Conservation (phyloP, 495 filamentous ascomycete species). For the Aspergillus carlsbadensis region DNA sequence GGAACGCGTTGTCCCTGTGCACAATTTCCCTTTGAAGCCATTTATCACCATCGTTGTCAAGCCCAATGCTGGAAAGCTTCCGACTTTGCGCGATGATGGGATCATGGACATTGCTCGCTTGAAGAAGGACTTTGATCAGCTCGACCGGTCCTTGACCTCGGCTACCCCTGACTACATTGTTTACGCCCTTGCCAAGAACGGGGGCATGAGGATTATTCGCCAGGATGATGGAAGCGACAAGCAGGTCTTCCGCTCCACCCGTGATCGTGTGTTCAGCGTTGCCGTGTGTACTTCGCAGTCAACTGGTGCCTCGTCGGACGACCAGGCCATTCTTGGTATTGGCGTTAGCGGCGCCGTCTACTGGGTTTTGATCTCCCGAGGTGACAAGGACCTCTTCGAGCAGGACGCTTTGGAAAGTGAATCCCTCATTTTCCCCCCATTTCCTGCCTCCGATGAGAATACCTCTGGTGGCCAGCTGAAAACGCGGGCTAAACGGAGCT, state of each 20-base stretch:
- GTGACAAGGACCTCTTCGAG: slow-evolving; percentile 71
- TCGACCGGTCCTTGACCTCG: slow-evolving; percentile 87
- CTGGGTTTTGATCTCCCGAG: slow-evolving; percentile 75
- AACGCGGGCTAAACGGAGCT: slow-evolving; percentile 87
- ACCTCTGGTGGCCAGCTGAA: slow-evolving; percentile 87
- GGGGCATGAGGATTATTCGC: slow-evolving; percentile 85
- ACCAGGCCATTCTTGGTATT: slow-evolving; percentile 84
- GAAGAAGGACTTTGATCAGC: slow-evolving; percentile 96
- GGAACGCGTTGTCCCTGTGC: slow-evolving; percentile 67
- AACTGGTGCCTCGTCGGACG: slow-evolving; percentile 39
- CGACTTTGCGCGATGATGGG: slow-evolving; percentile 64
- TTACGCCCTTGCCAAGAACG: slow-evolving; percentile 88
- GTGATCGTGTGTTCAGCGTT: slow-evolving; percentile 94
- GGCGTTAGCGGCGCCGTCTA: slow-evolving; percentile 92
- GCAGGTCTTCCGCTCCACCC: slow-evolving; percentile 80
- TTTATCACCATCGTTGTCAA: slow-evolving; percentile 76
- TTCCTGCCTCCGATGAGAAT: slow-evolving; percentile 71
- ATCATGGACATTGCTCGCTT: slow-evolving; percentile 87
- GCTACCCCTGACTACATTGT: slow-evolving; percentile 90
- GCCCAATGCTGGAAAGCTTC: slow-evolving; percentile 35
- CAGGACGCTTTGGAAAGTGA: slow-evolving; percentile 69
- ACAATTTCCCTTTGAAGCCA: slow-evolving; percentile 93
- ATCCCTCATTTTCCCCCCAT: slow-evolving; percentile 79
- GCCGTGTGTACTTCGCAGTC: slow-evolving; percentile 65
- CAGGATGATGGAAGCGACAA: slow-evolving; percentile 90